phyloP scores from a whole-genome alignment of 495 filamentous ascomycete genomes.

The Penicillium arizonense region DNA sequence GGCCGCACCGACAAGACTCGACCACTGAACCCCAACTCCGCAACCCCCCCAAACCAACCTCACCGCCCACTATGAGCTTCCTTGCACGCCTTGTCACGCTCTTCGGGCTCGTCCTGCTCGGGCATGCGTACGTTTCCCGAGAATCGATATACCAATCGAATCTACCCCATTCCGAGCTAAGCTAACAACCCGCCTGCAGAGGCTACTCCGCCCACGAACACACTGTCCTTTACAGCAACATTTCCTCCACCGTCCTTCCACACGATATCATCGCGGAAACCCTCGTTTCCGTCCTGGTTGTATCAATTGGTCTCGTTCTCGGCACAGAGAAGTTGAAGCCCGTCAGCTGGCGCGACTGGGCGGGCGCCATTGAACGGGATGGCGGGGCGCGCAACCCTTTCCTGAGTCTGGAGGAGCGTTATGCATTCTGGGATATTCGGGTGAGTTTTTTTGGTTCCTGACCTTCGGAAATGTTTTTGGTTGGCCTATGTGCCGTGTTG shows the following conservation, averaged over 20 bases:
- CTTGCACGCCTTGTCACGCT: constrained; percentile 61
- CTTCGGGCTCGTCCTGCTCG: constrained; percentile 65
- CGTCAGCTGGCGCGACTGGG: constrained; percentile 81
- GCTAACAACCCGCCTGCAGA: constrained; percentile 38
- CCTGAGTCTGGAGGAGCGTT: constrained; percentile 54
- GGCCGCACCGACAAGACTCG: not conserved
- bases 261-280: constrained; percentile 69
- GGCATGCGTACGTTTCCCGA: constrained; percentile 62
- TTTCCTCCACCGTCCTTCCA: constrained; percentile 57
- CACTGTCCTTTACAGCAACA: constrained; percentile 62
- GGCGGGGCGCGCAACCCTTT: constrained; percentile 52
- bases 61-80: constrained; percentile 56
- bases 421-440: constrained; percentile 67
- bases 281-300: constrained; percentile 59
- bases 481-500: not conserved
- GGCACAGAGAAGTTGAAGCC: constrained; percentile 69
- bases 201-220: constrained; percentile 88
- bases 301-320: constrained; percentile 70
- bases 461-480: constrained; percentile 41
- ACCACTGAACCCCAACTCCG: constrained; percentile 12
- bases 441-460: constrained; percentile 46
- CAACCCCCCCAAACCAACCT: constrained; percentile 6
- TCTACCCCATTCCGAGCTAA: not conserved
- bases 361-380: constrained; percentile 75
- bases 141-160: not conserved